Conservation (phyloP, 139 green algal species). For the Chlamydomonas sp. region DNA sequence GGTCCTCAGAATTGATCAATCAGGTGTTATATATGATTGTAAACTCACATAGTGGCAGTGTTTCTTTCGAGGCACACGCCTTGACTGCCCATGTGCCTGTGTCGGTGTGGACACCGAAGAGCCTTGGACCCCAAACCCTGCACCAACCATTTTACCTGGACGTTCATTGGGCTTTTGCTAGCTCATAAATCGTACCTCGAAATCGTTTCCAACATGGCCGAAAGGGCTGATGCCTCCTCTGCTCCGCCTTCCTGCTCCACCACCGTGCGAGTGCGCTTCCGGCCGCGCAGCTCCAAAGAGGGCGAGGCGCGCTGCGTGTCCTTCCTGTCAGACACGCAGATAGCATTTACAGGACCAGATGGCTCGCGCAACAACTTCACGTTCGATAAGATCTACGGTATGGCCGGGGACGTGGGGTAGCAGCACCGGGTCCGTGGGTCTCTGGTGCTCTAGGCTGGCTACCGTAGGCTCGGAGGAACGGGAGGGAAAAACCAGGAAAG, state of each 20-base stretch:
- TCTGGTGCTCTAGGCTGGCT: not conserved
- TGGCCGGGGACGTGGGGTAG: not conserved
- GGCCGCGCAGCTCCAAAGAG: conserved; percentile 43
- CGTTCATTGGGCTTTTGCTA: too few relatives aligned
- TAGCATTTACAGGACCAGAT: conserved; percentile 25
- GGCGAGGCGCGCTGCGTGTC: conserved; percentile 38
- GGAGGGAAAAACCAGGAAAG: too few relatives aligned
- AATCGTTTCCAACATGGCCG: too few relatives aligned
- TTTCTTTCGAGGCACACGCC: too few relatives aligned
- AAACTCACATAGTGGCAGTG: too few relatives aligned
- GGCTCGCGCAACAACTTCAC: conserved; percentile 44
- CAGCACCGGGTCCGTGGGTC: not conserved
- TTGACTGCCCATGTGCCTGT: too few relatives aligned
- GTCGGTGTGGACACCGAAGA: too few relatives aligned
- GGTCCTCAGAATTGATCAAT: too few relatives aligned
- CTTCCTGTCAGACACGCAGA: not conserved
- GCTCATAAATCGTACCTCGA: too few relatives aligned
- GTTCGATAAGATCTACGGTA: conserved; percentile 68
- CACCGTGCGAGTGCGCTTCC: conserved; percentile 40
- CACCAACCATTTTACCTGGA: too few relatives aligned
- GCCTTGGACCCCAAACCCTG: too few relatives aligned
- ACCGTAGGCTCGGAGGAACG: not conserved
- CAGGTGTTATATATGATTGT: too few relatives aligned
- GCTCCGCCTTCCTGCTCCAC: not conserved
- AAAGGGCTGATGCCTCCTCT: not conserved